phyloP scores from a whole-genome alignment of 2,329 filamentous ascomycete genomes.

The Raffaelea albimanens region DNA sequence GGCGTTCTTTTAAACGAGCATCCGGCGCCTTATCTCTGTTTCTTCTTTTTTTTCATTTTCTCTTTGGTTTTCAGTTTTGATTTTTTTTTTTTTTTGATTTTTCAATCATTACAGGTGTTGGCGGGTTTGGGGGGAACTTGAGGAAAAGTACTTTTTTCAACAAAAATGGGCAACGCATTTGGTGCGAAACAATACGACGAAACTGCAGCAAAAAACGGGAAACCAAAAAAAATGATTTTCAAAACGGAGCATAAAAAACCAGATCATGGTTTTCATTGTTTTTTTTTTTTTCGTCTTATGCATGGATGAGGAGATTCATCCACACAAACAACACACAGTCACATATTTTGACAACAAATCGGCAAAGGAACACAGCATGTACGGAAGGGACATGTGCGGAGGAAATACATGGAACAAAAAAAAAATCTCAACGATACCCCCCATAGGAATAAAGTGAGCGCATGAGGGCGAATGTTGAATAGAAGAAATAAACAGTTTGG shows the following conservation, averaged over 20 bases:
- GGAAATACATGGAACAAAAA: slow-evolving; percentile 8
- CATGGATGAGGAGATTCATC: not conserved
- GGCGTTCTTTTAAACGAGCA: slow-evolving; percentile 3
- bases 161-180: slow-evolving; percentile 12
- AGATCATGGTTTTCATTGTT: slow-evolving; percentile 3
- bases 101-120: not conserved
- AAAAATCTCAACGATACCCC: slow-evolving; percentile 29
- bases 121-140: not conserved
- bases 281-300: not conserved
- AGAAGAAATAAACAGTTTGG: not conserved
- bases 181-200: too few relatives aligned
- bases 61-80: not conserved
- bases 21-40: slow-evolving; percentile 1
- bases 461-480: not conserved
- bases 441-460: slow-evolving; percentile 11
- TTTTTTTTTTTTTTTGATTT: not conserved
- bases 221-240: slow-evolving; percentile 4
- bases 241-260: slow-evolving; percentile 7
- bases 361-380: not conserved
- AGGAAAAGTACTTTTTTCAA: slow-evolving; percentile 14
- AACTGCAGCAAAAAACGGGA: not conserved
- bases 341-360: not conserved
- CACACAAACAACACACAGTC: not conserved
- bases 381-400: too few relatives aligned
- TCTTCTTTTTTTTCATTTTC: not conserved